These are phyloP conservation scores for Russula vinacea DNA, from an alignment of 768 basidiomycete species.

Conservation along the genomic window DNA sequence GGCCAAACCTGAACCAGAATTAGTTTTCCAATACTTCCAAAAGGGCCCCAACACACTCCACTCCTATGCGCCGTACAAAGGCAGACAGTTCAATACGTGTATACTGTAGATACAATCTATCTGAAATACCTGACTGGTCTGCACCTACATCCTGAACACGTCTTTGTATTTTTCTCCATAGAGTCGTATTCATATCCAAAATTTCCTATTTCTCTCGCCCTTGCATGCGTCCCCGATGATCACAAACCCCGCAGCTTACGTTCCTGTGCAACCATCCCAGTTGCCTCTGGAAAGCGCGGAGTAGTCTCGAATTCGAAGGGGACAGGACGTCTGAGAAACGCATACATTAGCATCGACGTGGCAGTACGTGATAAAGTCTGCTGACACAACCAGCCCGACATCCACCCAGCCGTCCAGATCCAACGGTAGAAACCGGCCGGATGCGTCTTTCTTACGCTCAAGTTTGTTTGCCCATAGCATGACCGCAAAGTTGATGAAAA, in stretches of 20 bases:
- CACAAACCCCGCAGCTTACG: background rate
- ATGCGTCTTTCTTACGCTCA: constrained; percentile 4
- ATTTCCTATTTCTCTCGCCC: background rate
- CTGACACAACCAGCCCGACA: constrained; percentile 4
- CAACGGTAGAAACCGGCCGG: background rate
- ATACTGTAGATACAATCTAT: too few species aligned
- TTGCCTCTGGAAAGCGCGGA: background rate
- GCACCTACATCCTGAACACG: too few species aligned
- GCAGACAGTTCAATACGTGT: too few species aligned
- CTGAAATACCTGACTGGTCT: too few species aligned
- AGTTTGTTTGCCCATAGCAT: constrained; percentile 33
- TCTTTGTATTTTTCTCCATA: too few species aligned
- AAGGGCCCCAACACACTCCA: too few species aligned
- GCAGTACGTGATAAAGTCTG: background rate
- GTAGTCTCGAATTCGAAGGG: background rate
- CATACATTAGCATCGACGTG: background rate
- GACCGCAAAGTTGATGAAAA: constrained; percentile 37
- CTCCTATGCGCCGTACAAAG: too few species aligned
- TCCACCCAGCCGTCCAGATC: constrained; percentile 11
- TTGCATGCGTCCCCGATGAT: background rate
- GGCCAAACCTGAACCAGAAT: too few species aligned
- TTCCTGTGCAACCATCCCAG: background rate
- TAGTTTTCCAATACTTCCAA: background rate
- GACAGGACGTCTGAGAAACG: background rate
- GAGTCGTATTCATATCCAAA: background rate